Conservation (phyloP, 192 early-diverging fungal genomes). For the Backusella tarrabulga region DNA sequence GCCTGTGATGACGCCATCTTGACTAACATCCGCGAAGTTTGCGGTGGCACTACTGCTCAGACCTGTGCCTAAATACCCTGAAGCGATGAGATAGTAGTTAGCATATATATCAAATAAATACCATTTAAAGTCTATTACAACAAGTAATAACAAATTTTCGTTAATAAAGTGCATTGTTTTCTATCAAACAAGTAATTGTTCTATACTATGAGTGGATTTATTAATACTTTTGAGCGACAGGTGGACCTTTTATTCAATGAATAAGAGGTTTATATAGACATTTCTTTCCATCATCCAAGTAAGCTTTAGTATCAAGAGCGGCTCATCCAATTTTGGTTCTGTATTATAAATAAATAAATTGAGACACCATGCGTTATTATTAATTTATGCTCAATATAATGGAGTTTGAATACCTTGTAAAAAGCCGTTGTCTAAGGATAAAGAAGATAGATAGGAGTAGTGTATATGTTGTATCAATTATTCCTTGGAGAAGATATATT, state of each 20-base stretch:
- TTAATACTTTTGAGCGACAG: not conserved
- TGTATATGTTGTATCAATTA: not conserved
- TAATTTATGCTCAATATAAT: not conserved
- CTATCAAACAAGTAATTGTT: not conserved
- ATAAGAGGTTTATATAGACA: not conserved
- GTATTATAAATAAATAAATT: not conserved
- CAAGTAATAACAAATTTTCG: not conserved
- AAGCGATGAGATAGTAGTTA: not conserved
- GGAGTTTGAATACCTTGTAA: not conserved
- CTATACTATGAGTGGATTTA: not conserved
- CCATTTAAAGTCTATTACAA: not conserved
- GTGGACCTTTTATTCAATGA: not conserved
- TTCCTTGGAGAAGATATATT: not conserved
- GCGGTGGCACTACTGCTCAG: not conserved
- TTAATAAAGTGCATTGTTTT: not conserved
- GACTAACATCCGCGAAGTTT: not conserved
- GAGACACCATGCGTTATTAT: not conserved
- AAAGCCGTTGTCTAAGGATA: not conserved
- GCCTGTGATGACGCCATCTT: not conserved
- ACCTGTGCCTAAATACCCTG: not conserved
- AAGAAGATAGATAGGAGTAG: not conserved
- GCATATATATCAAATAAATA: slow-evolving; percentile 2
- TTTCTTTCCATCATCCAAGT: not conserved
- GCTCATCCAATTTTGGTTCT: not conserved
- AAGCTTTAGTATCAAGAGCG: not conserved